phyloP scores from a whole-genome alignment of 2,329 filamentous ascomycete genomes.

The Lomentospora prolificans region DNA sequence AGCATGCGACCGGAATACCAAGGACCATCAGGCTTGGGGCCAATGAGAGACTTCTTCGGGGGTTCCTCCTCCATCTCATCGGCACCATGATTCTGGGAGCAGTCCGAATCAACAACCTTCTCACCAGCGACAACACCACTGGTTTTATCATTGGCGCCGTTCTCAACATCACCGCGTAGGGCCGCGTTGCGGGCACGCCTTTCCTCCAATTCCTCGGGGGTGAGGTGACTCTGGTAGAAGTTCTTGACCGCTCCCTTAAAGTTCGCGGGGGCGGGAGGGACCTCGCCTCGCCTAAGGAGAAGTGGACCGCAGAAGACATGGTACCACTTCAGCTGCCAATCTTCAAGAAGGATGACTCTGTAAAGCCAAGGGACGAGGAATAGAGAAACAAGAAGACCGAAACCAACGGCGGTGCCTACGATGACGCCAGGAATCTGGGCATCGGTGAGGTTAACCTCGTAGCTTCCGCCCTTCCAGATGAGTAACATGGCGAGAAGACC shows the following conservation, averaged over 20 bases:
- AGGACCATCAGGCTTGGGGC: slow-evolving; percentile 29
- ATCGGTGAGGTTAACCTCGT: slow-evolving; percentile 36
- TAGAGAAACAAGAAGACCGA: slow-evolving; percentile 35
- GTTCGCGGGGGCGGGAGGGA: slow-evolving; percentile 31
- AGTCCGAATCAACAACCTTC: slow-evolving; percentile 14
- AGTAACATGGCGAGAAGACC: slow-evolving; percentile 51
- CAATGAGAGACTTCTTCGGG: slow-evolving; percentile 22
- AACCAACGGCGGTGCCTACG: slow-evolving; percentile 39
- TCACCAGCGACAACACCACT: slow-evolving; percentile 17
- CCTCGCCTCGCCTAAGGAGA: slow-evolving; percentile 33
- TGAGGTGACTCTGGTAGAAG: slow-evolving; percentile 47
- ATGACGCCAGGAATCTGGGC: slow-evolving; percentile 42
- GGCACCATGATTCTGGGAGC: not conserved
- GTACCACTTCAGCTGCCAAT: slow-evolving; percentile 48
- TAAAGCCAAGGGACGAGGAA: slow-evolving; percentile 53
- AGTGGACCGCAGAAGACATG: slow-evolving; percentile 44
- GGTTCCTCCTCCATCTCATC: slow-evolving; percentile 29
- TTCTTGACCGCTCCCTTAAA: slow-evolving; percentile 34
- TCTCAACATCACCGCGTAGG: slow-evolving; percentile 12
- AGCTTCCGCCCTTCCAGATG: slow-evolving; percentile 41
- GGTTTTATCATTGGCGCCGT: slow-evolving; percentile 15
- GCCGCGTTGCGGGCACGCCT: slow-evolving; percentile 20
- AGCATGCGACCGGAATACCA: slow-evolving; percentile 33
- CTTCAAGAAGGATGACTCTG: slow-evolving; percentile 46
- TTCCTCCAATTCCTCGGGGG: slow-evolving; percentile 40